phyloP scores from a whole-genome alignment of 1,284 basidiomycete genomes.

The Coniferiporia weirii region DNA sequence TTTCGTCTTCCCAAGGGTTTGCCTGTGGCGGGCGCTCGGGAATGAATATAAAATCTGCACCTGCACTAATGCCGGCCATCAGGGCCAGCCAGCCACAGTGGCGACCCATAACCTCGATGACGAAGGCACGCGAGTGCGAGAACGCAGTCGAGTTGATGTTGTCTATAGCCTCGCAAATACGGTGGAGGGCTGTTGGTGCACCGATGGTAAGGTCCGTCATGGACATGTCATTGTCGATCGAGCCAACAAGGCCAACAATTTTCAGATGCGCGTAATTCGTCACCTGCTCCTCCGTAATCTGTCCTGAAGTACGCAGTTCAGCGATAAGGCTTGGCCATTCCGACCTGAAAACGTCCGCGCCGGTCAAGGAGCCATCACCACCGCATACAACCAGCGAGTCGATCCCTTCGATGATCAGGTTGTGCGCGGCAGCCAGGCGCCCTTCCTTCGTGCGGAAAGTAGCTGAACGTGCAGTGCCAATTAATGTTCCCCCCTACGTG shows the following conservation, averaged over 20 bases:
- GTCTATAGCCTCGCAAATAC: constrained; percentile 97
- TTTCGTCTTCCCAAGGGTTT: constrained; percentile 85
- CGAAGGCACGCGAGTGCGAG: constrained; percentile 96
- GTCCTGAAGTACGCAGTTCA: constrained; percentile 60
- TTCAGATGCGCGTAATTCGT: constrained; percentile 76
- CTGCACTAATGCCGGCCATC: constrained; percentile 86
- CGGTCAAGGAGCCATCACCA: constrained; percentile 94
- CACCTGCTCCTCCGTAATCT: constrained; percentile 73
- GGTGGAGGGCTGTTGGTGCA: constrained; percentile 89
- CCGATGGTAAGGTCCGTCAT: constrained; percentile 98
- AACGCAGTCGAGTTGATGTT: constrained; percentile 96
- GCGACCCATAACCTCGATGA: constrained; percentile 98
- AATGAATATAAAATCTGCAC: constrained; percentile 97
- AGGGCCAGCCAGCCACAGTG: constrained; percentile 98
- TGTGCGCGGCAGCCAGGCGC: constrained; percentile 80
- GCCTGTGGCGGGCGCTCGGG: constrained; percentile 83
- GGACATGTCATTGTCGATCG: constrained; percentile 99
- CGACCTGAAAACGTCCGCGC: constrained; percentile 87
- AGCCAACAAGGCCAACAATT: constrained; percentile 96
- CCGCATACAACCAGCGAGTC: constrained; percentile 96
- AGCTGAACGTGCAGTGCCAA: constrained; percentile 90
- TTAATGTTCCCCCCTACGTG: constrained; percentile 85
- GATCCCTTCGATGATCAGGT: constrained; percentile 93
- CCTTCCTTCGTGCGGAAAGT: constrained; percentile 88
- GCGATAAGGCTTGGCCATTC: constrained; percentile 89